Base-by-base conservation (phyloP, 163 green algal genomes). In the Scenedesmus sp. region DNA sequence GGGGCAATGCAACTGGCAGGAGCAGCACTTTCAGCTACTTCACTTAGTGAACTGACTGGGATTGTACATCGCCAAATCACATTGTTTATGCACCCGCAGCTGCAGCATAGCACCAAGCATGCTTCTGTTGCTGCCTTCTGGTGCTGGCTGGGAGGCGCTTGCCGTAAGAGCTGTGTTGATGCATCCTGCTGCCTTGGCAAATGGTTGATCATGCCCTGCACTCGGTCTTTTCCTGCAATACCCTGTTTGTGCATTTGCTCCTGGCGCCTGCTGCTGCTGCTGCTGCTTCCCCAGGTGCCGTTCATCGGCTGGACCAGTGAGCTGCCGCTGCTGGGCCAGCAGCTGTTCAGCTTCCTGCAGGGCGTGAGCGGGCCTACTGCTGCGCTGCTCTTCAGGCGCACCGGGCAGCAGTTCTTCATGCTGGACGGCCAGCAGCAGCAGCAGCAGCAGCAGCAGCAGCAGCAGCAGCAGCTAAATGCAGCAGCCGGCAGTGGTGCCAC, bases 371-470 rank as follows among this genome's bases (percentile, higher is more conserved):
- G 54, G 34, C 15, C 90, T 34, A 92, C 89, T 26, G 87, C 87
- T 15, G n/a, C 15, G 23, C n/a, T 90, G 55, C 76, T 94, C 55
- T 90, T 94, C 60, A 67, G 20, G n/a, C 82, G 73, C 56, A 92
- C 91, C 46, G 91, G 91, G 2, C 73, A 90, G 55, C 91, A 94
- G 62, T 92, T 94, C 66, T 94, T 94, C 87, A 88, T 94, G 87
- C 12, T 83, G 26, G 91, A 93, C 8, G 84, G 83, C 67, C 4
- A 55, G 12, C 54, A 88, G 52, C 20, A 76, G 67, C 87, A 73
- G 46, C n/a, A 86, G 82, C 82, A 87, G 82, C 82, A 87, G 82
- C 82, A 46, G 82, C 52, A 26, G 64, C 81, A 86, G 62, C 88
- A 92, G 26, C 88, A 88, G 55, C 77, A 88, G 59, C 88, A 83